Evolutionary conservation across 2,329 filamentous ascomycete species (phyloP), one percentile per base, ranked within the genome.

Genomic region (Ilyonectria sp.): DNA sequence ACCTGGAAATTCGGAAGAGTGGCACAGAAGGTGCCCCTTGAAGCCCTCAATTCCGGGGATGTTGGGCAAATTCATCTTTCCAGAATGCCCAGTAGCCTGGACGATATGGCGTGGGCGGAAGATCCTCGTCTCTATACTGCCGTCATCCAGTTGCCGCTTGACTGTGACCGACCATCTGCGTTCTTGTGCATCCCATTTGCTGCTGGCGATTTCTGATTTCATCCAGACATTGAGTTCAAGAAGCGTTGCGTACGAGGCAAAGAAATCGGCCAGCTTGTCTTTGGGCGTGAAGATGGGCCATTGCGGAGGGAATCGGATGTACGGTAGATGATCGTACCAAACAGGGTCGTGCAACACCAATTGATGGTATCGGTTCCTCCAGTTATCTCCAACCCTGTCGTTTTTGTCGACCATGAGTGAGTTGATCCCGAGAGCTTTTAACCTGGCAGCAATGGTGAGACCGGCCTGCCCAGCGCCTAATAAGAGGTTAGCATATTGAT

Each of bases 201-300:
- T 66, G 37, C 26, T 0, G 86, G 81, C 0, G 80, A 78, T 2
- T 75, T 77, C 0, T 0, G 89, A 88, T 11, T 78, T 80, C 1
- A 84, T 87, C 91, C 91, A 93, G 23, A 92, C 85, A 68, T 93
- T 91, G 35, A 93, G 83, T 71, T 93, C 91, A 17, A 93, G 82
- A 0, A 89, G 79, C 6, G 82, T 85, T 1, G 86, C 91, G 69
- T 93, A 93, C 0, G 86, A 81, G 70, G 92, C 90, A 67, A 93
- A 90, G 79, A 89, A 93, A 47, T 92, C 89, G 2, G 84, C 91
- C 0, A 93, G 81, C 74, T 93, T 93, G 77, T 93, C 91, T 74
- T 93, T 93, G 6, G 91, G 90, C 0, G 90, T 92, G 77, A 92
- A 93, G 26, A 91, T 80, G 4, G 91, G 91, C 91, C 91, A 93